These are phyloP conservation scores for Mikania micrantha DNA, from an alignment of 129 eudicot genomes.

Conservation along the genomic window DNA sequence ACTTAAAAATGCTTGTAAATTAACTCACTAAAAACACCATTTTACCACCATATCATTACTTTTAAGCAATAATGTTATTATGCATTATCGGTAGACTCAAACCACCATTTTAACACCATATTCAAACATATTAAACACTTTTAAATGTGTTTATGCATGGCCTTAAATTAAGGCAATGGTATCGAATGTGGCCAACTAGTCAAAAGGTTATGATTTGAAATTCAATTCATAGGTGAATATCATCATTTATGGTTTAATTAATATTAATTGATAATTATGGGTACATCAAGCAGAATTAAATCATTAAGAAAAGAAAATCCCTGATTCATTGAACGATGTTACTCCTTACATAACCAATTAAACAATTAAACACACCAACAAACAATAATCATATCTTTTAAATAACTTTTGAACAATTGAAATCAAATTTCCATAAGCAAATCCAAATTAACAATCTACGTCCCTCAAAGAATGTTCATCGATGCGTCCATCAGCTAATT, in stretches of 20 bases:
- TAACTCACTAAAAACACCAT: too few species aligned
- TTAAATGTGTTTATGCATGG: too few species aligned
- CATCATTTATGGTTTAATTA: neutral
- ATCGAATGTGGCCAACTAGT: neutral
- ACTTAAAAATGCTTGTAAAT: too few species aligned
- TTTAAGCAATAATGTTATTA: too few species aligned
- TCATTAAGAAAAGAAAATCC: constrained; percentile 5
- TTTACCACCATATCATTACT: too few species aligned
- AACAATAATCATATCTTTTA: constrained; percentile 9
- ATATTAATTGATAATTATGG: too few species aligned
- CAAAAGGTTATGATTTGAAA: neutral
- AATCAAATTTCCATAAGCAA: constrained; percentile 9
- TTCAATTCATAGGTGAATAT: neutral
- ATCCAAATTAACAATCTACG: neutral
- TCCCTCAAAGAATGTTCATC: constrained; percentile 2
- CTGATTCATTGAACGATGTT: constrained; percentile 6
- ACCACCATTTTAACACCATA: too few species aligned
- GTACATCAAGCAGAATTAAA: too few species aligned
- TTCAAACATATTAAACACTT: too few species aligned
- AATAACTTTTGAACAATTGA: constrained; percentile 10
- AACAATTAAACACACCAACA: constrained; percentile 2
- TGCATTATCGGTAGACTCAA: too few species aligned
- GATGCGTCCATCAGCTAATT: constrained; percentile 9
- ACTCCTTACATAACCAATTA: neutral
- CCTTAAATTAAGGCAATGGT: too few species aligned